Evolutionary conservation across 139 green algal species (phyloP), one percentile per base, ranked within the genome.

Genomic region (Limnomonas spitsbergensis): DNA sequence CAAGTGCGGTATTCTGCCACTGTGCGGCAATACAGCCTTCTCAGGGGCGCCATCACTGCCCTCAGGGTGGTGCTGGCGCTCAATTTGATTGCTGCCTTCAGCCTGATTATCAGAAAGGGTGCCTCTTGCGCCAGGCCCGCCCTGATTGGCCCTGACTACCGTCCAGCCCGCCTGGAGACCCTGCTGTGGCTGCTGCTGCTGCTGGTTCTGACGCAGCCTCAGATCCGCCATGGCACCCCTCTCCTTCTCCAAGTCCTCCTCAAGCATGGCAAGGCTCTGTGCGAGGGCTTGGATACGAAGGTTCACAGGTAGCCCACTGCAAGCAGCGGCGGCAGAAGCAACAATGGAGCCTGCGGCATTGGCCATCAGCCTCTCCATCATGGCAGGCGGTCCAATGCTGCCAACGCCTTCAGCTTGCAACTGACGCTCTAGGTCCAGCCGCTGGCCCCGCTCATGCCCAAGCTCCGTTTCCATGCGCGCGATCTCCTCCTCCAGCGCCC

Each of bases 401-500:
- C 47, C 47, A 14, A 61, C 14, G 47, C 47, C 20, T 20, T 61
- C 47, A 29, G 47, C 47, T 39, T 34, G 6, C 27, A 37, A 20
- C 29, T 72, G 27, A 7, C 29, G 29, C 29, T 37, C 27, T 20
- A 34, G 61, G 9, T 36, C 9, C 27, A 7, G 26, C 61, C 61
- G 6, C 6, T 72, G 9, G 29, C 61, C 29, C 29, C 61, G 26
- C 29, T 37, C 61, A 7, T 37, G 61, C 61, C 7, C 61, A 7
- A 72, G 61, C 61, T 72, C 9, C 26, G 61, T 20, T 37, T 72
- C 61, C 26, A 37, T 37, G 29, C 61, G 6, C 9, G 29, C 29
- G 9, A 72, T 20, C 29, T 72, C 61, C 61, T 72, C 61, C 29
- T 72, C 61, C 61, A 72, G 61, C 29, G 61, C 61, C 27, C 61